Conservation (phyloP, 305 asterid genomes). For the Fraxinus dipetala region DNA sequence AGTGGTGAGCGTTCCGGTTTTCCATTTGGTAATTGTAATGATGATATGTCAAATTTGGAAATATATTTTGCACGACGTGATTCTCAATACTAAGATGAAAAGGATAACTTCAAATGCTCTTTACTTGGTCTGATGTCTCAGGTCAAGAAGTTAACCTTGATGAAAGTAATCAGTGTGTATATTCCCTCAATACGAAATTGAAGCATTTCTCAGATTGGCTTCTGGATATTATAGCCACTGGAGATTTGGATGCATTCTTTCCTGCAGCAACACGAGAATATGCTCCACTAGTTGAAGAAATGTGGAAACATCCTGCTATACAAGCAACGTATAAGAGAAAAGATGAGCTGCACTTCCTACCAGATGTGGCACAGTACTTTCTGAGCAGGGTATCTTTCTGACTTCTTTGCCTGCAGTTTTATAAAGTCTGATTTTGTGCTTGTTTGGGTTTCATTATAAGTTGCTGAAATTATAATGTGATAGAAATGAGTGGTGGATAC, state of each 20-base stretch:
- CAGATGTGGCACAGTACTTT: slow-evolving; percentile 88
- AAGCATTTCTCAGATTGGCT: slow-evolving; percentile 97
- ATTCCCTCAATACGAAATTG: slow-evolving; percentile 77
- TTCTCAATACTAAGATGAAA: background rate
- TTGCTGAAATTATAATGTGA: background rate
- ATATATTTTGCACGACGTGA: background rate
- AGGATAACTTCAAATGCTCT: background rate
- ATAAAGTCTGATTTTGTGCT: background rate
- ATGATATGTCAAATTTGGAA: background rate
- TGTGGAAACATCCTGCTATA: slow-evolving; percentile 87
- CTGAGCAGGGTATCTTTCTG: slow-evolving; percentile 65
- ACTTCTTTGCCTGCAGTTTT: background rate
- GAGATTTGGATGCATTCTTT: slow-evolving; percentile 93
- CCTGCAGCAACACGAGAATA: slow-evolving; percentile 99
- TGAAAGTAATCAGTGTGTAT: slow-evolving; percentile 51
- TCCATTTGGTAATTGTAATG: background rate
- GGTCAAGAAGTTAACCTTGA: slow-evolving; percentile 45
- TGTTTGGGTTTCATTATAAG: background rate
- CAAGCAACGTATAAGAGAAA: slow-evolving; percentile 79
- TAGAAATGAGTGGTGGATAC: background rate
- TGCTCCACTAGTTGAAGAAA: slow-evolving; percentile 96
- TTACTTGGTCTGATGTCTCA: slow-evolving; percentile 20
- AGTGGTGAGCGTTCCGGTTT: background rate
- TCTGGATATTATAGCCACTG: slow-evolving; percentile 90
- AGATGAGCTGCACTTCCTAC: slow-evolving; percentile 80